phyloP scores from a whole-genome alignment of 2,329 filamentous ascomycete species.

The Drechslerella dactyloides region DNA sequence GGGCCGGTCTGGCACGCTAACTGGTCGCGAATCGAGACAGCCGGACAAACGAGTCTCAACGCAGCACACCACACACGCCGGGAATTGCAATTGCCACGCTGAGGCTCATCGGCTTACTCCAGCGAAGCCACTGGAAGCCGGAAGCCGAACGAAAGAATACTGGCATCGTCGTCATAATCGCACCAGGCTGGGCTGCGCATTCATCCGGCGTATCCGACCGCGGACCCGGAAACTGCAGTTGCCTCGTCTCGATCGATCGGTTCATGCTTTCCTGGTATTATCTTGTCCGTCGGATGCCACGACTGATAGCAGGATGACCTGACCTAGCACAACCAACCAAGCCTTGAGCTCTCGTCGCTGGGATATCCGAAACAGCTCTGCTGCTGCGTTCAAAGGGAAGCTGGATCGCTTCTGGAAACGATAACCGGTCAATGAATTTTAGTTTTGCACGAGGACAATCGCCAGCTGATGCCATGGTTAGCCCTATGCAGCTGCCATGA shows the following conservation, averaged over 20 bases:
- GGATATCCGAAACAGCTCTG: not conserved
- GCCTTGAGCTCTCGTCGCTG: not conserved
- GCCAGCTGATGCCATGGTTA: not conserved
- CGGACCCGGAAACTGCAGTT: too few species aligned
- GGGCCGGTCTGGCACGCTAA: conserved; percentile 4
- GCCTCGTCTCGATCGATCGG: too few species aligned
- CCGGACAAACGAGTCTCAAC: conserved; percentile 18
- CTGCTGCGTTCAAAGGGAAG: not conserved
- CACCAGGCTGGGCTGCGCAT: too few species aligned
- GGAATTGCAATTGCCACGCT: conserved; percentile 39
- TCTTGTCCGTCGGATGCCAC: too few species aligned
- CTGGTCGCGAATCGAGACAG: conserved; percentile 10
- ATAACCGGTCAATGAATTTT: not conserved
- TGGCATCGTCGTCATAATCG: not conserved
- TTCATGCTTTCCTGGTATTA: too few species aligned
- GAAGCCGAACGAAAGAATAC: not conserved
- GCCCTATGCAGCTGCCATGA: not conserved
- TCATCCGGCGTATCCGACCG: too few species aligned
- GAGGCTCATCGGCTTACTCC: conserved; percentile 33
- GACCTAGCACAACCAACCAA: not conserved
- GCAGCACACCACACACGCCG: conserved; percentile 24
- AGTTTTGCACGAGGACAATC: not conserved
- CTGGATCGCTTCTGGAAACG: conserved; percentile 1
- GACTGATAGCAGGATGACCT: conserved; percentile 6
- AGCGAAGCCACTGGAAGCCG: not conserved